Conservation (phyloP, 768 basidiomycete genomes). For the Cubamyces sp. region DNA sequence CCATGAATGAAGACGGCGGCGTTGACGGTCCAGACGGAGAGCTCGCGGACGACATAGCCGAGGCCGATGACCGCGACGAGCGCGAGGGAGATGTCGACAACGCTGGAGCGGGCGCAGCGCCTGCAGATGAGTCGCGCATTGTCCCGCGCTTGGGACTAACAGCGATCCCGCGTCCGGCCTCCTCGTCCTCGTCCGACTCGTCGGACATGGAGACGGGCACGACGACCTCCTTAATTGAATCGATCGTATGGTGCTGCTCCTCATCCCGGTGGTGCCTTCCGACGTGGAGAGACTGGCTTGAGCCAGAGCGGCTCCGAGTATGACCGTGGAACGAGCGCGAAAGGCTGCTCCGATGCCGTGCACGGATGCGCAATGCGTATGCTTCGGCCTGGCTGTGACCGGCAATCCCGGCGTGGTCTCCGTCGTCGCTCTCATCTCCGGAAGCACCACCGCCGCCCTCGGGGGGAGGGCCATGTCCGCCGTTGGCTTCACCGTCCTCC, state of each 20-base stretch:
- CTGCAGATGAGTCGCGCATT: not conserved
- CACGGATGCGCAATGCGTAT: constrained; percentile 29
- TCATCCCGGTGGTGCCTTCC: constrained; percentile 26
- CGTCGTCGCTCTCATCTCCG: constrained; percentile 10
- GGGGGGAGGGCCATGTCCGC: not conserved
- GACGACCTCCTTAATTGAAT: constrained; percentile 29
- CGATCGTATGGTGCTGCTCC: constrained; percentile 17
- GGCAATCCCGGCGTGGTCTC: constrained; percentile 10
- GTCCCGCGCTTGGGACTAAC: constrained; percentile 1
- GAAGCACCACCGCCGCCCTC: not conserved
- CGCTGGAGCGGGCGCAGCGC: constrained; percentile 7
- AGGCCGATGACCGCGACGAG: constrained; percentile 24
- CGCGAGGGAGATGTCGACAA: constrained; percentile 23
- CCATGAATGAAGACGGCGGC: constrained; percentile 11
- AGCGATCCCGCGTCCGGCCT: constrained; percentile 9
- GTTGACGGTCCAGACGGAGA: constrained; percentile 21
- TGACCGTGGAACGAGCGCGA: constrained; percentile 3
- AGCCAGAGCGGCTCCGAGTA: constrained; percentile 18
- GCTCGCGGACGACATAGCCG: constrained; percentile 15
- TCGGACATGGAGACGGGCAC: constrained; percentile 1
- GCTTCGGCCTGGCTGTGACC: constrained; percentile 27
- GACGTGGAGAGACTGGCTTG: constrained; percentile 14
- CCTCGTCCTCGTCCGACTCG: constrained; percentile 11
- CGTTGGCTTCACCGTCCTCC: constrained; percentile 35
- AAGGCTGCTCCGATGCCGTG: constrained; percentile 10